Base-by-base conservation (phyloP, 2,329 filamentous ascomycete genomes). In the Cladobotryum protrusum region DNA sequence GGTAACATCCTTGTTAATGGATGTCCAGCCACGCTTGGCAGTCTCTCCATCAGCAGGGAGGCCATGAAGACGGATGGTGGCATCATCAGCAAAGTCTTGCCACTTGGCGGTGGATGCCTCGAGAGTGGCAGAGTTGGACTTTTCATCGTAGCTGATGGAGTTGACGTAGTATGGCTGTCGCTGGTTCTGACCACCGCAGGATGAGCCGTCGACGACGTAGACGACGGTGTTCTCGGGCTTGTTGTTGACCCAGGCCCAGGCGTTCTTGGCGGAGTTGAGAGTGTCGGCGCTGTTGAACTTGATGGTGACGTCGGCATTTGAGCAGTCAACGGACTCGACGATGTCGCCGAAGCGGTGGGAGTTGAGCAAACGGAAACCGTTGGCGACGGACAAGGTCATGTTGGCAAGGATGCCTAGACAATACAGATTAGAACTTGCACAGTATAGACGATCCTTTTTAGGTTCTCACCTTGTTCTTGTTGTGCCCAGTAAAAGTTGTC, bases 161-260 rank as follows among this genome's bases (percentile, higher is more conserved):
- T 51, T 35, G 34, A 51, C 45, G 24, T 39, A 19, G 33, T 42
- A 51, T 14, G 49, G 49, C 49, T 51, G 49, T 14, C 49, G 49
- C 37, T 45, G 44, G 34, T 40, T 47, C 33, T 18, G 37, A 11
- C 49, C 49, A 17, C 44, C 49, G 24, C 49, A 51, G 14, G 49
- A 33, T 15, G 34, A 20, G 7, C 40, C 49, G 5, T 51, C 49
- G 34, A 45, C 45, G 7, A 51, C 32, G 40, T 51, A 51, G 40
- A 51, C 46, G 34, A 44, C 42, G 5, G 33, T 47, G 45, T 51
- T 51, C 43, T 13, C 15, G 12, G 40, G 14, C 13, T n/a, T 14
- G 33, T 47, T 39, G 45, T 47, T 40, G 49, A 51, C 45, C 49
- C 49, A 51, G 18, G 18, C 17, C 49, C 49, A 51, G 11, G 49